Percentiles rank a stretch among this genome's conserved stretches.
Evolutionary conservation across 1,139 yeast genomes (phyloP).

Genomic region (Pichia sp.): DNA sequence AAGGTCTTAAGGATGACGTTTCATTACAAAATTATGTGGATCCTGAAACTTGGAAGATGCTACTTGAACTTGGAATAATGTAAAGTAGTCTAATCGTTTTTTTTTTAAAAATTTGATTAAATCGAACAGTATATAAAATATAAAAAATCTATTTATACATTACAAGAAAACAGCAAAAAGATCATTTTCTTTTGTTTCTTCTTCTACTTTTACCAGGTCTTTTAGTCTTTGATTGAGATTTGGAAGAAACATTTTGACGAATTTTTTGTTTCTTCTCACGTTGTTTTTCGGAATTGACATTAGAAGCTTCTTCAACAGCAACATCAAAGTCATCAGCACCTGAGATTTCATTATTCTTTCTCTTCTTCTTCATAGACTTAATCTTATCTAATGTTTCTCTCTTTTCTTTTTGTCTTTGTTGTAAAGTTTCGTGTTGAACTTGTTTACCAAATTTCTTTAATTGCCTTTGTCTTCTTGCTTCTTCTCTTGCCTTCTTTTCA

Average conservation of each 20-base stretch:
- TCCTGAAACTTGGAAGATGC: slow-evolving; percentile 45
- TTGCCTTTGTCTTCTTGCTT: slow-evolving; percentile 89
- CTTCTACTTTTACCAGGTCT: slow-evolving; percentile 80
- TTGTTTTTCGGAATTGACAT: slow-evolving; percentile 37
- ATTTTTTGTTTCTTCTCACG: slow-evolving; percentile 25
- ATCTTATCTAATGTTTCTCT: slow-evolving; percentile 85
- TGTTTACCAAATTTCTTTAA: slow-evolving; percentile 97
- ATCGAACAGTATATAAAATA: neutral
- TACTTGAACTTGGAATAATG: slow-evolving; percentile 34
- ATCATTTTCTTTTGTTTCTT: slow-evolving; percentile 24
- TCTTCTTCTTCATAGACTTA: slow-evolving; percentile 80
- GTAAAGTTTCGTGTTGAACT: slow-evolving; percentile 89
- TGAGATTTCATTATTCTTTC: slow-evolving; percentile 67
- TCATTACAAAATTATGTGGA: slow-evolving; percentile 66
- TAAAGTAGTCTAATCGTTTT: neutral
- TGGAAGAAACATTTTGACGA: slow-evolving; percentile 17
- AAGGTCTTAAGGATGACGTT: slow-evolving; percentile 81
- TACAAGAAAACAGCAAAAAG: too few species aligned
- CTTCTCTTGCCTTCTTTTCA: slow-evolving; percentile 86
- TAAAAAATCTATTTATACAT: slow-evolving; percentile 1
- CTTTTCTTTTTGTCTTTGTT: slow-evolving; percentile 92
- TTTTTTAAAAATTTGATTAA: neutral
- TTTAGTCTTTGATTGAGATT: slow-evolving; percentile 29
- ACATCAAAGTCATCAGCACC: slow-evolving; percentile 40
- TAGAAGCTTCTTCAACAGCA: slow-evolving; percentile 88